Conservation (phyloP, 169 alveolate genomes). For the Plasmodium ovale region DNA sequence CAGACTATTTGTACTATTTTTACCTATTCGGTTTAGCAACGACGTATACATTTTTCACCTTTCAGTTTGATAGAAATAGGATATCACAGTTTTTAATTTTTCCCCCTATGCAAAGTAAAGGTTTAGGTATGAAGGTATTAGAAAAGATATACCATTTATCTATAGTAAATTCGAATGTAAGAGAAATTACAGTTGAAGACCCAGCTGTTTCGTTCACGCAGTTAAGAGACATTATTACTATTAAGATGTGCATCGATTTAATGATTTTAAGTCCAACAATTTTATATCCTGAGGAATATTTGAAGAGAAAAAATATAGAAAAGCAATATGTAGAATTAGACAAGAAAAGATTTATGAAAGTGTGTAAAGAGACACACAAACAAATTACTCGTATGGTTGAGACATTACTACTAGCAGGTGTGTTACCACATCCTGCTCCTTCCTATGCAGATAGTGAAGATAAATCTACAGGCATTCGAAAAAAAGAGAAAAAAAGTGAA, state of each 20-base stretch:
- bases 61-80: conserved; percentile 81
- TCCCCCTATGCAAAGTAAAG: conserved; percentile 85
- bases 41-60: conserved; percentile 83
- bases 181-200: conserved; percentile 87
- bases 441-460: conserved; percentile 44
- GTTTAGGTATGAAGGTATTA: conserved; percentile 81
- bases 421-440: conserved; percentile 69
- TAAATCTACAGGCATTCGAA: conserved; percentile 5
- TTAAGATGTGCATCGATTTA: conserved; percentile 78
- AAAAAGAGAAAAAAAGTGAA: conserved; percentile 57
- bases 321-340: conserved; percentile 45
- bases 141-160: conserved; percentile 82
- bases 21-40: conserved; percentile 85
- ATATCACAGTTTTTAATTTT: conserved; percentile 85
- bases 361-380: conserved; percentile 69
- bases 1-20: conserved; percentile 17
- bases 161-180: conserved; percentile 79
- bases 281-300: conserved; percentile 64
- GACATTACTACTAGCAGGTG: conserved; percentile 38
- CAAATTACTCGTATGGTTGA: conserved; percentile 67
- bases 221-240: conserved; percentile 81
- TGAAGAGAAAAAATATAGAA: conserved; percentile 42
- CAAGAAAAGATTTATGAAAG: conserved; percentile 44
- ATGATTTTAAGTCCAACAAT: conserved; percentile 24
- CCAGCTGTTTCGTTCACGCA: conserved; percentile 85